Evolutionary conservation across 177 flowering plant genomes (phyloP).

Genomic region (Vitis hybrid): DNA sequence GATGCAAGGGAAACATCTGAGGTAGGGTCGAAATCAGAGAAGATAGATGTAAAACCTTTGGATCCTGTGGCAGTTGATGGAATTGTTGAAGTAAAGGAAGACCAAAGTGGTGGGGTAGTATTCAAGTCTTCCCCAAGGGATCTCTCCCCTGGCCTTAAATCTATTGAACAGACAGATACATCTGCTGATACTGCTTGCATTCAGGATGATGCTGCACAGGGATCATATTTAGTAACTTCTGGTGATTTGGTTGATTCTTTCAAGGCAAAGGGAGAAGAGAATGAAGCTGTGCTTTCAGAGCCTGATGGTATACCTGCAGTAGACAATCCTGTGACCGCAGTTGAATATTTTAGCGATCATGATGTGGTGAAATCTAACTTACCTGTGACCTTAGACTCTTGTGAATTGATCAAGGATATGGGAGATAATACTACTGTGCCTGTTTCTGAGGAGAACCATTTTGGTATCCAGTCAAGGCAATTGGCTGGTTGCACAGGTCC

Average conservation of each 20-base stretch:
- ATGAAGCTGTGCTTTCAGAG: conserved; percentile 16
- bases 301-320: conserved; percentile 24
- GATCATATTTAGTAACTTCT: conserved; percentile 1
- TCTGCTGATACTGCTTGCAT: conserved; percentile 1
- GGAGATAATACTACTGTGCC: conserved; percentile 11
- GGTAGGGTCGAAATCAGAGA: conserved; percentile 1
- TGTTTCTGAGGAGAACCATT: conserved; percentile 10
- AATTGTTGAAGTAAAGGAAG: conserved; percentile 7
- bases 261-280: conserved; percentile 3
- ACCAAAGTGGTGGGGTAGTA: conserved; percentile 4
- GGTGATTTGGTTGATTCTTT: conserved; percentile 14
- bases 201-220: conserved; percentile 6
- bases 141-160: conserved; percentile 7
- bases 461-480: conserved; percentile 7
- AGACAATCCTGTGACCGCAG: conserved; percentile 23
- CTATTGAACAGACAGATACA: conserved; percentile 4
- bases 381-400: conserved; percentile 3
- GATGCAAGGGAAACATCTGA: conserved; percentile 7
- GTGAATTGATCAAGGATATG: conserved; percentile 12
- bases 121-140: background rate
- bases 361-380: conserved; percentile 14
- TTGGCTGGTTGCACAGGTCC: conserved; percentile 10
- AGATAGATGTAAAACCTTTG: conserved; percentile 5
- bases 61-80: background rate
- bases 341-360: conserved; percentile 28